These are phyloP conservation scores for Penicillium sp. DNA, from an alignment of 2,329 filamentous ascomycete genomes.

Conservation along the genomic window DNA sequence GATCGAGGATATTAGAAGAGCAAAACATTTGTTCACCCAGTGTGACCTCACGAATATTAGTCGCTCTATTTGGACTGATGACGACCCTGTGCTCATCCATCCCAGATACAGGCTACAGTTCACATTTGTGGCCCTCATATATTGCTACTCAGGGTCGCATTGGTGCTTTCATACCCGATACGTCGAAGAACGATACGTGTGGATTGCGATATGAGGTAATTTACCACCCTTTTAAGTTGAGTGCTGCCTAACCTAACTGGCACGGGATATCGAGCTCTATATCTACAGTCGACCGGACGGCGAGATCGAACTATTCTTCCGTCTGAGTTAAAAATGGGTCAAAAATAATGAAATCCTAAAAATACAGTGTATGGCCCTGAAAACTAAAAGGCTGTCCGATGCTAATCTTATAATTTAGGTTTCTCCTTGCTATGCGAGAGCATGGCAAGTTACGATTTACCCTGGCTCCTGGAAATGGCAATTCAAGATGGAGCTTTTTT, in stretches of 20 bases:
- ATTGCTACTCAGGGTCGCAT: constrained; percentile 19
- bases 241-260: constrained; percentile 11
- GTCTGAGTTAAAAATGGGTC: constrained; percentile 19
- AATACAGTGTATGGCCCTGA: constrained; percentile 12
- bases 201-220: constrained; percentile 20
- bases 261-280: constrained; percentile 21
- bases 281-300: constrained; percentile 18
- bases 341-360: constrained; percentile 20
- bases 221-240: no score
- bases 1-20: constrained; percentile 19
- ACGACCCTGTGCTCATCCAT: constrained; percentile 19
- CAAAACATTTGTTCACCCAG: constrained; percentile 18
- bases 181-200: constrained; percentile 16
- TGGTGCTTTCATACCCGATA: constrained; percentile 22
- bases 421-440: constrained; percentile 18
- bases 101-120: constrained; percentile 20
- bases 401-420: constrained; percentile 1
- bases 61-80: constrained; percentile 19
- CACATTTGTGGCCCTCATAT: constrained; percentile 16
- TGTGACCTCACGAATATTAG: constrained; percentile 20
- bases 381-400: background rate
- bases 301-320: constrained; percentile 20
- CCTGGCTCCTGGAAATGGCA: constrained; percentile 17
- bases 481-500: constrained; percentile 17
- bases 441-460: constrained; percentile 18